A percentile compares a stretch with the other conserved stretches of the same genome.
These are phyloP conservation scores for Anthoceros angustus DNA, from an alignment of 225 moss, liverwort and hornwort species.

Conservation along the genomic window DNA sequence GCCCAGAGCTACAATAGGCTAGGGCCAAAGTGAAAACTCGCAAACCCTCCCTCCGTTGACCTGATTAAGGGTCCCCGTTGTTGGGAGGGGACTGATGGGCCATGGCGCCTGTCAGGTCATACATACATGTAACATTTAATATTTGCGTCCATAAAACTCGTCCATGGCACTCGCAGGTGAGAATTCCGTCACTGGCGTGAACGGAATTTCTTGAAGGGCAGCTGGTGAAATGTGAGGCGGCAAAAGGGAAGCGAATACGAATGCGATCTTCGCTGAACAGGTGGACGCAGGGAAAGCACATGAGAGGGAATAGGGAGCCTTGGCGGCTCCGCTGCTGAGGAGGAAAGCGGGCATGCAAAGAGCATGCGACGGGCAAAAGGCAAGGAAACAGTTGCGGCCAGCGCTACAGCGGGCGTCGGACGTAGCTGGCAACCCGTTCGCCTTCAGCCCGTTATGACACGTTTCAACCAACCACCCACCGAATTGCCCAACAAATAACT, in stretches of 20 bases:
- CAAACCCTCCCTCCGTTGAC: not conserved
- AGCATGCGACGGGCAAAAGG: not conserved
- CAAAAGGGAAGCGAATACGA: too few relatives aligned
- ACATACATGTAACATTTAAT: not conserved
- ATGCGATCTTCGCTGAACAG: too few relatives aligned
- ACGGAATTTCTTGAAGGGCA: too few relatives aligned
- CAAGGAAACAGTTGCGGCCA: not conserved
- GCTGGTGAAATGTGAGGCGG: too few relatives aligned
- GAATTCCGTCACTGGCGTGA: too few relatives aligned
- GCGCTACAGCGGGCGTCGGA: not conserved
- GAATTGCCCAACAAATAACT: not conserved
- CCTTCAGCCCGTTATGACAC: slow-evolving; percentile 3
- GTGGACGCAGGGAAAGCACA: too few relatives aligned
- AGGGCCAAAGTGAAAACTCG: not conserved
- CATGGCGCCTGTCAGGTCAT: not conserved
- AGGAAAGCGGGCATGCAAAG: not conserved
- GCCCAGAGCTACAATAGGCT: not conserved
- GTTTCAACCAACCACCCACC: not conserved
- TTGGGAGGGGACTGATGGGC: not conserved
- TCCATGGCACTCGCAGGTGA: too few relatives aligned
- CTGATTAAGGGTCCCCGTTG: too few relatives aligned
- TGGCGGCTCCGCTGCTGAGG: too few relatives aligned
- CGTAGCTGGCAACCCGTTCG: not conserved
- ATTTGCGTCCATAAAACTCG: too few relatives aligned
- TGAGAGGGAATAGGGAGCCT: too few relatives aligned